phyloP scores from a whole-genome alignment of 2,329 filamentous ascomycete genomes.

The Exophiala dermatitidis region DNA sequence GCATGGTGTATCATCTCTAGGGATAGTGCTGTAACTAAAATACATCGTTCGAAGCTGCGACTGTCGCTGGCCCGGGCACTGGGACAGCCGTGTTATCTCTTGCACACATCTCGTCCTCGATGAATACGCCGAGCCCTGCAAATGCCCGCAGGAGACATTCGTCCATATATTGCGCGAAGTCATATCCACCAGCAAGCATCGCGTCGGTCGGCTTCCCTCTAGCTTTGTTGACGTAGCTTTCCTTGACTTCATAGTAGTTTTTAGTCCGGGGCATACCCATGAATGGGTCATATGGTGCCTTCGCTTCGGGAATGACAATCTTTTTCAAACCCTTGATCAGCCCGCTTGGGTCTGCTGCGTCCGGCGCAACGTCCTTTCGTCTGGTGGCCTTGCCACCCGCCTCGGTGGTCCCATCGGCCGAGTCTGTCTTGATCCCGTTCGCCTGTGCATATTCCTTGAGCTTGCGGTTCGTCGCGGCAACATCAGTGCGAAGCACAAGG shows the following conservation, averaged over 20 bases:
- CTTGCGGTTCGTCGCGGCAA: conserved; percentile 54
- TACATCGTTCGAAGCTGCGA: conserved; percentile 5
- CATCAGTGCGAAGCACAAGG: conserved; percentile 64
- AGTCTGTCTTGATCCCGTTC: conserved; percentile 57
- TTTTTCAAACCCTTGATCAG: conserved; percentile 74
- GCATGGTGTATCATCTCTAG: neutral
- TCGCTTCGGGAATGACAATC: conserved; percentile 52
- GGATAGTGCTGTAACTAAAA: conserved; percentile 3
- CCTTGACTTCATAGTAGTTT: conserved; percentile 62
- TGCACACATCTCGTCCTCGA: conserved; percentile 61
- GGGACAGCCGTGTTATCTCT: conserved; percentile 15
- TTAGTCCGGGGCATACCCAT: conserved; percentile 63
- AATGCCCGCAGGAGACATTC: conserved; percentile 83
- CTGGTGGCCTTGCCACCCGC: conserved; percentile 52
- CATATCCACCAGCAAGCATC: conserved; percentile 71
- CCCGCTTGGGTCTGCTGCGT: conserved; percentile 33
- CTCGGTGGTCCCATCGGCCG: conserved; percentile 62
- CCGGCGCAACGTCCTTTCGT: conserved; percentile 13
- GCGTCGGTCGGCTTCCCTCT: conserved; percentile 56
- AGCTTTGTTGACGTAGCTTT: conserved; percentile 67
- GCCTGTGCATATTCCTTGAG: conserved; percentile 65
- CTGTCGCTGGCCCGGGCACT: conserved; percentile 2
- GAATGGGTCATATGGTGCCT: conserved; percentile 82
- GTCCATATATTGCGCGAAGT: conserved; percentile 70
- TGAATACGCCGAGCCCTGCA: conserved; percentile 76